Evolutionary conservation across 2,329 filamentous ascomycete genomes (phyloP).

Genomic region (Colletotrichum graminicola): DNA sequence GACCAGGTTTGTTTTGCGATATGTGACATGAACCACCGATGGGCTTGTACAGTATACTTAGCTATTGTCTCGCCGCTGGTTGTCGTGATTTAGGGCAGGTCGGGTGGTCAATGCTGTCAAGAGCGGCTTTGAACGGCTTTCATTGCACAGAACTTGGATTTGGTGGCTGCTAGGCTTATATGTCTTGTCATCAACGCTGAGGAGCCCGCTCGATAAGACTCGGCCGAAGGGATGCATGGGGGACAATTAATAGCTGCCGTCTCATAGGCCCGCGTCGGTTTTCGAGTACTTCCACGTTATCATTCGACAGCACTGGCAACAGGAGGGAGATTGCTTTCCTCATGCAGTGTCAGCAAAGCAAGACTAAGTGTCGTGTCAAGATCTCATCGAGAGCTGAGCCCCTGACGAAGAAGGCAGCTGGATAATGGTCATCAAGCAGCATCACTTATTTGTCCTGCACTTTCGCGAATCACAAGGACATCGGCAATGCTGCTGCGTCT

Average conservation of each 20-base stretch:
- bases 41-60: background rate
- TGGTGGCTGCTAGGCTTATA: background rate
- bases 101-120: background rate
- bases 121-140: constrained; percentile 24
- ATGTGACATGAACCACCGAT: constrained; percentile 13
- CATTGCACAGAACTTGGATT: background rate
- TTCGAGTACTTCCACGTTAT: background rate
- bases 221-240: constrained; percentile 9
- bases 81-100: background rate
- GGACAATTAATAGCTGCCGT: background rate
- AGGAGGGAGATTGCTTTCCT: background rate
- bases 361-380: background rate
- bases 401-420: background rate
- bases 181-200: background rate
- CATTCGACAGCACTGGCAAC: constrained; percentile 12
- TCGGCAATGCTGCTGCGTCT: constrained; percentile 1
- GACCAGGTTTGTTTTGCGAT: constrained; percentile 15
- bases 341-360: constrained; percentile 6
- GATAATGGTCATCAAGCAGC: background rate
- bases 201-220: background rate
- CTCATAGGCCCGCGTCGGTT: background rate
- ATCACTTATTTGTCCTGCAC: background rate
- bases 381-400: background rate
- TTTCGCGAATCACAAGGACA: background rate
- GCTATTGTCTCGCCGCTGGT: background rate